phyloP scores from a whole-genome alignment of 495 filamentous ascomycete species.

The Tuber magnatum region DNA sequence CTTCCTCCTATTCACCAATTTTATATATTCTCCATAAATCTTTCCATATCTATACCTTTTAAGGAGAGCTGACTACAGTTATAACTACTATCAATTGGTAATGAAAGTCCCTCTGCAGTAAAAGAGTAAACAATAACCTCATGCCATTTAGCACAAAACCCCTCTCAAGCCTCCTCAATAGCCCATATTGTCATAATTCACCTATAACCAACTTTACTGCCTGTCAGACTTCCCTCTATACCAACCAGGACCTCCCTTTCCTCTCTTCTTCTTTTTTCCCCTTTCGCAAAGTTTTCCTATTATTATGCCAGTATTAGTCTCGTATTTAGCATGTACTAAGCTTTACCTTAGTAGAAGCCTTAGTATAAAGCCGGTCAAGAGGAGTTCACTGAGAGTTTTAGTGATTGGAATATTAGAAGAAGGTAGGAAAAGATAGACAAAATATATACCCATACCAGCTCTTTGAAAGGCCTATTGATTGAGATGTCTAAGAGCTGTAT shows the following conservation, averaged over 20 bases:
- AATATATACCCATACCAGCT: neutral
- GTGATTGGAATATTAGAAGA: no score
- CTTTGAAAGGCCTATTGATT: slow-evolving; percentile 9
- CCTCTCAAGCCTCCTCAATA: slow-evolving; percentile 3
- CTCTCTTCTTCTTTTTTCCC: neutral
- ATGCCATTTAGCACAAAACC: neutral
- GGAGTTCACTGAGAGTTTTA: no score
- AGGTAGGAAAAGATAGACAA: neutral
- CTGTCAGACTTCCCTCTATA: neutral
- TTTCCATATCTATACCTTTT: neutral
- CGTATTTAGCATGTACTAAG: neutral
- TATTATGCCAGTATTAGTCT: neutral
- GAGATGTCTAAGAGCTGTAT: slow-evolving; percentile 1
- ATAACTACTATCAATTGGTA: neutral
- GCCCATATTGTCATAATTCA: neutral
- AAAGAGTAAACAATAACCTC: slow-evolving; percentile 4
- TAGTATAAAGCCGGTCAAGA: no score
- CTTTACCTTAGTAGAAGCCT: no score
- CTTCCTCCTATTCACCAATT: neutral
- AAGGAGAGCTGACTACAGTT: neutral
- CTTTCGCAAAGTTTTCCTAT: neutral
- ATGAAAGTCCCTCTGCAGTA: neutral
- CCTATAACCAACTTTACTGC: neutral
- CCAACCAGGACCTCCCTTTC: neutral
- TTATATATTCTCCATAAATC: neutral